Evolutionary conservation across 495 filamentous ascomycete species (phyloP).

Genomic region (Coniosporium apollinis): DNA sequence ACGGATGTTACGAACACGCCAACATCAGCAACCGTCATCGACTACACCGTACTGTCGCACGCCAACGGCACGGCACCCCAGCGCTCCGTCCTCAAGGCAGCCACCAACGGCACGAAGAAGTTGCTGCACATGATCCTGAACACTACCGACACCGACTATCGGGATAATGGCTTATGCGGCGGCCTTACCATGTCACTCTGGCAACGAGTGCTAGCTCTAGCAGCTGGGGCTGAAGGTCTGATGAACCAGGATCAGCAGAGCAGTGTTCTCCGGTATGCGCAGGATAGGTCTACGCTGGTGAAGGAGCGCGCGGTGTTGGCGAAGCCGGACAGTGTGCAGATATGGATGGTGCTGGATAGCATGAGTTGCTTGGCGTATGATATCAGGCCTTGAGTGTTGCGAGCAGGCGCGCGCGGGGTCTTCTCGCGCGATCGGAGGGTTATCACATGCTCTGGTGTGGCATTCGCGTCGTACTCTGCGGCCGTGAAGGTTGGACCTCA

Average conservation of each 20-base stretch:
- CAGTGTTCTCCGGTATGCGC: conserved; percentile 16
- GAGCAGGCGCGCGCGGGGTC: too few species aligned
- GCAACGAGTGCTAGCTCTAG: conserved; percentile 1
- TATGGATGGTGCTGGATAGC: conserved; percentile 22
- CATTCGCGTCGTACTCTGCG: too few species aligned
- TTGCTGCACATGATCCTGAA: conserved; percentile 2
- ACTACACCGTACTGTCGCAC: not conserved
- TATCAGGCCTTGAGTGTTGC: conserved; percentile 5
- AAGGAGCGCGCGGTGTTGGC: conserved; percentile 17
- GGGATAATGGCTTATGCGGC: conserved; percentile 4
- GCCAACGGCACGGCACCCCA: not conserved
- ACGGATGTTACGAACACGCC: not conserved
- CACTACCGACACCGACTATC: not conserved
- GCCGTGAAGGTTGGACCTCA: too few species aligned
- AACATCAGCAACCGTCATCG: not conserved
- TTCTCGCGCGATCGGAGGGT: too few species aligned
- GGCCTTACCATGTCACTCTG: conserved; percentile 4
- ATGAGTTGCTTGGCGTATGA: conserved; percentile 23
- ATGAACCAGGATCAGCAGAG: conserved; percentile 9
- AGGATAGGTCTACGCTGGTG: conserved; percentile 15
- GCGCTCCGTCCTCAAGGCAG: not conserved
- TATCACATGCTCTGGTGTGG: too few species aligned
- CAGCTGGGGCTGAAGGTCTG: conserved; percentile 2
- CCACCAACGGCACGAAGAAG: conserved; percentile 5
- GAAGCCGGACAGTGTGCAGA: conserved; percentile 17